Percentiles rank a stretch among this genome's conserved stretches.
phyloP scores from a whole-genome alignment of 768 basidiomycete genomes.

The Daedaleopsis sinensis region DNA sequence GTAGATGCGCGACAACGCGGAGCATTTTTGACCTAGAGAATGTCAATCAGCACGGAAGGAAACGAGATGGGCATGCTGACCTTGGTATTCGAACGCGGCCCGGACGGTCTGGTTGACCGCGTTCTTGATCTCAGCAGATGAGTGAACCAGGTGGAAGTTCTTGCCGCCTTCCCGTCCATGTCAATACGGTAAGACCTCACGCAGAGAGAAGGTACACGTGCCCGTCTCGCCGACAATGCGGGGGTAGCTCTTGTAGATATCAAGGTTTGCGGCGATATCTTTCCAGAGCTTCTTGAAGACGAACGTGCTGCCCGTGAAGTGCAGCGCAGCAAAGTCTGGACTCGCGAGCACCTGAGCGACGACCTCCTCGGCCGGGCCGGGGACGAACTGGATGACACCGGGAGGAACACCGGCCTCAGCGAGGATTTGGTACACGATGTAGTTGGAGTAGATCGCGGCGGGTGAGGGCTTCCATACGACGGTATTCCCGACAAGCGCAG shows the following conservation, averaged over 20 bases:
- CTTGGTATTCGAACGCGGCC: slow-evolving; percentile 95
- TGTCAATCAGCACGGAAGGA: slow-evolving; percentile 37
- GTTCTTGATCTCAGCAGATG: slow-evolving; percentile 82
- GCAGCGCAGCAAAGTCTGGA: slow-evolving; percentile 81
- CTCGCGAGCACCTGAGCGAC: slow-evolving; percentile 84
- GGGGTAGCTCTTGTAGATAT: slow-evolving; percentile 87
- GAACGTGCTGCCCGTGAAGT: slow-evolving; percentile 95
- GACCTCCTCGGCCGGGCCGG: slow-evolving; percentile 83
- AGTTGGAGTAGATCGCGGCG: slow-evolving; percentile 93
- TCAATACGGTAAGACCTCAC: background rate
- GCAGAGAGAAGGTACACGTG: slow-evolving; percentile 8
- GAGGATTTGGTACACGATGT: slow-evolving; percentile 88
- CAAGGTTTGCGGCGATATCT: slow-evolving; percentile 87
- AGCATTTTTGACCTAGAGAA: slow-evolving; percentile 81
- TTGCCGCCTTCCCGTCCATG: slow-evolving; percentile 63
- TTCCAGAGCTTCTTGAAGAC: slow-evolving; percentile 98
- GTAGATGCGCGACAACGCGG: slow-evolving; percentile 89
- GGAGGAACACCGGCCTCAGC: slow-evolving; percentile 93
- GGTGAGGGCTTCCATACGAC: slow-evolving; percentile 98
- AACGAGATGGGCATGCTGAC: background rate
- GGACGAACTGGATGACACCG: slow-evolving; percentile 96
- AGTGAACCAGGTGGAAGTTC: slow-evolving; percentile 96
- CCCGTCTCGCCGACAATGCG: slow-evolving; percentile 97
- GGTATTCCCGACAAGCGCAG: slow-evolving; percentile 94
- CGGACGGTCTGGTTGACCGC: slow-evolving; percentile 90